These are phyloP conservation scores for Zelopaecilomyces penicillatus DNA, from an alignment of 2,329 filamentous ascomycete species.

Conservation along the genomic window DNA sequence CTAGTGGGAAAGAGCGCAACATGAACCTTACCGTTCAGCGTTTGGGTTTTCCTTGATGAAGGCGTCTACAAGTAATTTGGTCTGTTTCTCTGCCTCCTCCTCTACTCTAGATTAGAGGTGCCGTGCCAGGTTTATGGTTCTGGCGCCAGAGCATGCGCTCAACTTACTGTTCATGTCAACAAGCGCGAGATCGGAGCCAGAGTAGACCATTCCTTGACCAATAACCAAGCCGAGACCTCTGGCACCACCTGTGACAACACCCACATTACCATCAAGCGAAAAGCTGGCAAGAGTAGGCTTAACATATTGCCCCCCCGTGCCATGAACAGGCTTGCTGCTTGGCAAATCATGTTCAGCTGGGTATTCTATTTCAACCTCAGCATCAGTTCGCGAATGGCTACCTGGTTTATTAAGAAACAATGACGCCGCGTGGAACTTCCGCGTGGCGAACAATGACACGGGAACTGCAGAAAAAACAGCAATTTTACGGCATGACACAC, in stretches of 20 bases:
- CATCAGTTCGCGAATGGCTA: constrained; percentile 70
- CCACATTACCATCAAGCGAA: constrained; percentile 75
- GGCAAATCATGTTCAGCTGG: constrained; percentile 68
- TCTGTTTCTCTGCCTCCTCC: constrained; percentile 75
- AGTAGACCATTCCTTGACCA: constrained; percentile 83
- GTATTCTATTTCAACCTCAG: constrained; percentile 69
- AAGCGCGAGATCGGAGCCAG: constrained; percentile 81
- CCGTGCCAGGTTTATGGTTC: background rate
- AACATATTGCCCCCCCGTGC: constrained; percentile 71
- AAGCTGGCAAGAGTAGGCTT: constrained; percentile 81
- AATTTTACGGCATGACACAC: no score
- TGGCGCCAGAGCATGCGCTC: background rate
- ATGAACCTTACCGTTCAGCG: constrained; percentile 56
- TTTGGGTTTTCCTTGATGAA: constrained; percentile 76
- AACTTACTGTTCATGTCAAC: constrained; percentile 83
- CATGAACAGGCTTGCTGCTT: constrained; percentile 59
- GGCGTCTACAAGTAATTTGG: constrained; percentile 61
- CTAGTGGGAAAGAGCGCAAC: no score
- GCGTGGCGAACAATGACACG: constrained; percentile 18
- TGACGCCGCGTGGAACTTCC: constrained; percentile 24
- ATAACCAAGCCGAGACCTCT: constrained; percentile 85
- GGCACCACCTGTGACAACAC: constrained; percentile 82
- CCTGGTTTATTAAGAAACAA: constrained; percentile 42
- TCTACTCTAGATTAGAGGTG: constrained; percentile 44
- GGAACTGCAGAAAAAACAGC: no score